phyloP scores from a whole-genome alignment of 345 rosid genomes.

The Pelargonium nanum region DNA sequence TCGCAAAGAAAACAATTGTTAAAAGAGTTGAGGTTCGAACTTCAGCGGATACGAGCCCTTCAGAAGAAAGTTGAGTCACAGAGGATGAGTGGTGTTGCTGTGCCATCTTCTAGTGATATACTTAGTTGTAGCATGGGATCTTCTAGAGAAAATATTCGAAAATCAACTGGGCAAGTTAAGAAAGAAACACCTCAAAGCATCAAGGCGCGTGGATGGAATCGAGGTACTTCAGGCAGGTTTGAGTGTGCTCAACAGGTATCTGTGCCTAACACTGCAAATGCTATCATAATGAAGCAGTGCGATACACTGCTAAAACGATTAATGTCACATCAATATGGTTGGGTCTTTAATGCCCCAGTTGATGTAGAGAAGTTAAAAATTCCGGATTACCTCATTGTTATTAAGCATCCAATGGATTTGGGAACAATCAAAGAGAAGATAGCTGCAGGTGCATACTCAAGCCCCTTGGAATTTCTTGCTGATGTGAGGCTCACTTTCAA shows the following conservation, averaged over 20 bases:
- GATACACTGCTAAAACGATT: conserved; percentile 51
- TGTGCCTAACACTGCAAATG: conserved; percentile 28
- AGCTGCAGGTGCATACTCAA: conserved; percentile 52
- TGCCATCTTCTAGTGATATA: conserved; percentile 62
- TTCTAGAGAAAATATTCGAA: conserved; percentile 23
- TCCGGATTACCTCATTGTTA: conserved; percentile 69
- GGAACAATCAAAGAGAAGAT: conserved; percentile 65
- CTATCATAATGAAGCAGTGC: conserved; percentile 72
- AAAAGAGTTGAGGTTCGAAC: conserved; percentile 45
- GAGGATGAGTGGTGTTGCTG: conserved; percentile 26
- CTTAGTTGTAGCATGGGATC: conserved; percentile 50
- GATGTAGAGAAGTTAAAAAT: conserved; percentile 65
- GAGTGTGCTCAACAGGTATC: conserved; percentile 35
- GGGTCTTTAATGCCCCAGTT: conserved; percentile 87
- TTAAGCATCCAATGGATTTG: conserved; percentile 89
- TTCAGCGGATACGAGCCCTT: conserved; percentile 55
- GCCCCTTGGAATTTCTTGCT: conserved; percentile 62
- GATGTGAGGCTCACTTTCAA: conserved; percentile 80
- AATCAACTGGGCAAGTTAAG: conserved; percentile 41
- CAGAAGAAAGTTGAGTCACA: conserved; percentile 53
- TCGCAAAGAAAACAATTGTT: conserved; percentile 60
- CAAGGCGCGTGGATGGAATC: conserved; percentile 33
- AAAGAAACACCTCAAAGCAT: conserved; percentile 28
- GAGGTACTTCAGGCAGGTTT: conserved; percentile 45
- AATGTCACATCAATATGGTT: conserved; percentile 65